A percentile compares a stretch with the other conserved stretches of the same genome.
Evolutionary conservation across 768 basidiomycete genomes (phyloP).

Genomic region (Xerocomus potaroensis): DNA sequence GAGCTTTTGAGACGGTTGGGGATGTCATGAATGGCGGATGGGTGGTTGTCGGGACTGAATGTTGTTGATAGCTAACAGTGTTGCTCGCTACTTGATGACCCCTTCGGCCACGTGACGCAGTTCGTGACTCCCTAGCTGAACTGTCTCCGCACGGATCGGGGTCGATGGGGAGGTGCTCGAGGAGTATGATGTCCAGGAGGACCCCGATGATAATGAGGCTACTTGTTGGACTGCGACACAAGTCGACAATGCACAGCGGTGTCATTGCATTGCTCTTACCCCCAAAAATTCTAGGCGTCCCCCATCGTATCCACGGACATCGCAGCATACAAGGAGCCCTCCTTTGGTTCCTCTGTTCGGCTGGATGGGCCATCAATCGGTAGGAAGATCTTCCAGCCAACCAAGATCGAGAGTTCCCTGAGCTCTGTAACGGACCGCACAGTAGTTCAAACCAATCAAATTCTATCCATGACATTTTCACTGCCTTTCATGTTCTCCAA

Average conservation of each 20-base stretch:
- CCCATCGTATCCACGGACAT: conserved; percentile 22
- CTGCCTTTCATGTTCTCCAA: conserved; percentile 26
- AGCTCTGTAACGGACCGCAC: conserved; percentile 9
- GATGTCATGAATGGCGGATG: conserved; percentile 18
- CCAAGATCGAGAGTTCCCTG: neutral
- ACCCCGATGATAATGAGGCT: conserved; percentile 11
- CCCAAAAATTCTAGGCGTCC: conserved; percentile 17
- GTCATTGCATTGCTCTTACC: neutral
- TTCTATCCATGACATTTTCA: conserved; percentile 12
- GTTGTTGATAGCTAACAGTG: neutral
- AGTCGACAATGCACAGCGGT: conserved; percentile 19
- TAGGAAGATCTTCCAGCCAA: conserved; percentile 8
- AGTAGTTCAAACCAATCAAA: neutral
- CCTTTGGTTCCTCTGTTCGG: neutral
- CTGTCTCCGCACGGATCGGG: conserved; percentile 26
- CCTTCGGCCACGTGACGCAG: conserved; percentile 16
- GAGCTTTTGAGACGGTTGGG: conserved; percentile 12
- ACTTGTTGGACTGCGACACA: conserved; percentile 31
- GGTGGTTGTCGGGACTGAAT: conserved; percentile 3
- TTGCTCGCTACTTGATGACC: neutral
- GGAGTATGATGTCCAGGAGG: conserved; percentile 22
- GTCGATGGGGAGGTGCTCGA: conserved; percentile 27
- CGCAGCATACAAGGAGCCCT: conserved; percentile 1
- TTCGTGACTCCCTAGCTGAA: conserved; percentile 20
- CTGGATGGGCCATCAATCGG: conserved; percentile 18